Evolutionary conservation across 2,329 filamentous ascomycete species (phyloP).

Genomic region (Monilinia fructicola): DNA sequence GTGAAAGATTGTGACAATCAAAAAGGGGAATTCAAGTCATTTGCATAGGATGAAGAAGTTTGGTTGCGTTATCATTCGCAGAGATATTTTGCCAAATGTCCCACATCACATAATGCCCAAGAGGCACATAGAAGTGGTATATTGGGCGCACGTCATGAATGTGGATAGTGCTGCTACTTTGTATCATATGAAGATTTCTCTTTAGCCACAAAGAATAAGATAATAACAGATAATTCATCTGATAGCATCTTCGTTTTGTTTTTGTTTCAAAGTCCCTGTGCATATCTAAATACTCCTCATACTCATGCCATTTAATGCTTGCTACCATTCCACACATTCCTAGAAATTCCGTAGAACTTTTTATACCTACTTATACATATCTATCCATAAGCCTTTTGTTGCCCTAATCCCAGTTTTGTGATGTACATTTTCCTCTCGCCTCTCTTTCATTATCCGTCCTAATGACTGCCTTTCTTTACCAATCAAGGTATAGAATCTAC

Average conservation of each 20-base stretch:
- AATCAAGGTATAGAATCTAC: background rate
- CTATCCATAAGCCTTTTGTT: background rate
- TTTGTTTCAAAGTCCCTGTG: background rate
- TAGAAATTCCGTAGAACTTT: background rate
- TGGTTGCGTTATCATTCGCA: constrained; percentile 4
- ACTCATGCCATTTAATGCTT: background rate
- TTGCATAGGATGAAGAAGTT: constrained; percentile 25
- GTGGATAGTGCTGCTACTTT: constrained; percentile 17
- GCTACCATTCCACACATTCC: background rate
- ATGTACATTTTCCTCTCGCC: background rate
- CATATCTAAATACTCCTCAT: background rate
- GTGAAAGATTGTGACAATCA: constrained; percentile 29
- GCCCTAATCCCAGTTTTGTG: background rate
- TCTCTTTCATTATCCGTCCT: background rate
- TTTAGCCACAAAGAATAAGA: constrained; percentile 18
- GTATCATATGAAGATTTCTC: constrained; percentile 21
- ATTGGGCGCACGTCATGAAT: constrained; percentile 17
- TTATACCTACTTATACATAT: constrained; percentile 1
- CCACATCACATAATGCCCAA: constrained; percentile 8
- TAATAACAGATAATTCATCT: constrained; percentile 11
- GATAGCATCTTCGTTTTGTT: background rate
- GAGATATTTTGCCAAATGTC: constrained; percentile 6
- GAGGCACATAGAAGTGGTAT: constrained; percentile 13
- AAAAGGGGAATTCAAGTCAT: constrained; percentile 25
- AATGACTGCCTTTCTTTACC: background rate